phyloP scores from a whole-genome alignment of 176 grass and related monocot species.

The Puccinellia tenuiflora region DNA sequence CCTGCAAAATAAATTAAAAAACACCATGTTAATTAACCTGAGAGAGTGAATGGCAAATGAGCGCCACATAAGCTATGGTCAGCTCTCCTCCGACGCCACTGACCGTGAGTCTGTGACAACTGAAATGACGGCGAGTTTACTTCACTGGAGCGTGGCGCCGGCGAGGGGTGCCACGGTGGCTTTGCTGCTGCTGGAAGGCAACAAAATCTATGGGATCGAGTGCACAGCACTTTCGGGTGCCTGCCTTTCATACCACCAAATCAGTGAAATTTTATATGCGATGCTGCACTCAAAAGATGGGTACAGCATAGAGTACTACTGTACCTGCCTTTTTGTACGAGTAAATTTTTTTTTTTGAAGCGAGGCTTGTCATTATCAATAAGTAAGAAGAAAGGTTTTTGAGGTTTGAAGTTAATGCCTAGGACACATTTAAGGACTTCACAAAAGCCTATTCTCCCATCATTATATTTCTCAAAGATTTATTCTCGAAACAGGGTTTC shows the following conservation, averaged over 20 bases:
- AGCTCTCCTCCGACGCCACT: background rate
- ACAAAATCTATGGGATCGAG: constrained; percentile 2
- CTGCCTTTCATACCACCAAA: background rate
- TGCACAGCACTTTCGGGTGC: background rate
- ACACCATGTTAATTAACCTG: no score
- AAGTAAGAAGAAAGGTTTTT: no score
- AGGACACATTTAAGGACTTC: no score
- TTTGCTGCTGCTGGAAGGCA: background rate
- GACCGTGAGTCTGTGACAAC: background rate
- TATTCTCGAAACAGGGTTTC: no score
- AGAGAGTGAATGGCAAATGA: no score
- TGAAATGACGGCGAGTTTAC: background rate
- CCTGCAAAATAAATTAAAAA: background rate
- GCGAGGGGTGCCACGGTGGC: background rate
- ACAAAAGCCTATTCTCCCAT: no score
- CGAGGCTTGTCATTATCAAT: no score
- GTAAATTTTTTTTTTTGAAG: no score
- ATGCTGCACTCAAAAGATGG: background rate
- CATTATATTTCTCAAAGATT: no score
- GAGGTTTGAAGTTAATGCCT: no score
- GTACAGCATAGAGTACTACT: background rate
- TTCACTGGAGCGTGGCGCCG: background rate
- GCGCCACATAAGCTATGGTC: no score
- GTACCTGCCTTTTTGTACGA: no score
- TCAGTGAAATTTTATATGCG: background rate